Percentiles rank a stretch among this genome's conserved stretches.
phyloP scores from a whole-genome alignment of 192 early-diverging fungal species.

The Tieghemiomyces parasiticus region DNA sequence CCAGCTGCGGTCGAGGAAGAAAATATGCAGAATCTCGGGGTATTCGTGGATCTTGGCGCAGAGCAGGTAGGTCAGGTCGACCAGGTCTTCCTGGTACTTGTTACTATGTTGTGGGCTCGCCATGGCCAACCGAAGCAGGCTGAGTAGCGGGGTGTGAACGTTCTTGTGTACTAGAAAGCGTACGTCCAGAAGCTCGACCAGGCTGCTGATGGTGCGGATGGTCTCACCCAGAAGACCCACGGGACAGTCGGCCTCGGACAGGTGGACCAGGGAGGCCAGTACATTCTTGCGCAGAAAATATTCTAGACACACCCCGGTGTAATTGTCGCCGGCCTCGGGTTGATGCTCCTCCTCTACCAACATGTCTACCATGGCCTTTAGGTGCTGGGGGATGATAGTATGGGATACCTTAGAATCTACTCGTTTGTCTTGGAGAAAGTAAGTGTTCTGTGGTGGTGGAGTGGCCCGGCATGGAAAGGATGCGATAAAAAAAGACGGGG shows the following conservation, averaged over 20 bases:
- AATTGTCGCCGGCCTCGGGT: conserved; percentile 49
- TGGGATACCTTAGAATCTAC: conserved; percentile 35
- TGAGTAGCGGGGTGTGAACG: conserved; percentile 72
- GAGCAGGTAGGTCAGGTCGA: conserved; percentile 61
- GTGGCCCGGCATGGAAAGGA: no score
- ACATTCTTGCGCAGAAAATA: conserved; percentile 72
- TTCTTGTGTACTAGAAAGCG: conserved; percentile 81
- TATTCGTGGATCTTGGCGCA: conserved; percentile 69
- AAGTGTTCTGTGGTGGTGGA: conserved; percentile 24
- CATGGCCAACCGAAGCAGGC: conserved; percentile 55
- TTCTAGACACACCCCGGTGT: conserved; percentile 80
- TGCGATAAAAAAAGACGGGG: no score
- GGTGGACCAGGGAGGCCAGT: conserved; percentile 59
- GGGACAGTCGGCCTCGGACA: conserved; percentile 65
- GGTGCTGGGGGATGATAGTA: conserved; percentile 58
- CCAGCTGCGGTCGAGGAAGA: conserved; percentile 56
- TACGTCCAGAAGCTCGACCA: conserved; percentile 77
- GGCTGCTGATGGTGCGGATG: conserved; percentile 56
- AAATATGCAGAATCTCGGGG: conserved; percentile 54
- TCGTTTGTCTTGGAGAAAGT: conserved; percentile 26
- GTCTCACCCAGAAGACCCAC: conserved; percentile 62
- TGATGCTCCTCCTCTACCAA: conserved; percentile 70
- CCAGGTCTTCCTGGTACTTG: conserved; percentile 40
- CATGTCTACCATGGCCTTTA: conserved; percentile 74
- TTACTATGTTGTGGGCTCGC: conserved; percentile 30